A percentile compares a stretch with the other conserved stretches of the same genome.
These are phyloP conservation scores for Clarireedia homoeocarpa DNA, from an alignment of 2,329 filamentous ascomycete genomes.

Conservation along the genomic window DNA sequence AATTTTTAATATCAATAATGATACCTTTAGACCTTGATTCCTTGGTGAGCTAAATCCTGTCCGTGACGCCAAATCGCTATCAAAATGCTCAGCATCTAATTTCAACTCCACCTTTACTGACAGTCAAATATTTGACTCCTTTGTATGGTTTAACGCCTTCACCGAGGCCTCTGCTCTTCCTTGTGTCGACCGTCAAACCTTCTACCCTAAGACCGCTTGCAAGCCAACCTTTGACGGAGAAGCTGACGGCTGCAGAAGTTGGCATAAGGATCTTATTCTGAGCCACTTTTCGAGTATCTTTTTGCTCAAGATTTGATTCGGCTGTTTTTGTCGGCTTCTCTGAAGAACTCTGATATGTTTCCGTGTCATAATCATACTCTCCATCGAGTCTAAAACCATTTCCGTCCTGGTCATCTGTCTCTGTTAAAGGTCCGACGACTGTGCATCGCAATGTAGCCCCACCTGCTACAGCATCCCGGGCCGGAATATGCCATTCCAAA, in stretches of 20 bases:
- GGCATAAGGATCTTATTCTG: slow-evolving; percentile 75
- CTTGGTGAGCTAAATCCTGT: neutral
- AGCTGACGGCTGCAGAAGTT: slow-evolving; percentile 66
- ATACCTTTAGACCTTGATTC: neutral
- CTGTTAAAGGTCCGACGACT: slow-evolving; percentile 57
- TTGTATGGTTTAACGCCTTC: slow-evolving; percentile 93
- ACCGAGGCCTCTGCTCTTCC: slow-evolving; percentile 76
- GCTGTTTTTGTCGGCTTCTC: slow-evolving; percentile 7
- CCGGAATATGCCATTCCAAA: slow-evolving; percentile 76
- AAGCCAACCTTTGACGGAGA: slow-evolving; percentile 61
- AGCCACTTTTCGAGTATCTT: slow-evolving; percentile 49
- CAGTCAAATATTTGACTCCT: slow-evolving; percentile 92
- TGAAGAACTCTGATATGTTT: slow-evolving; percentile 45
- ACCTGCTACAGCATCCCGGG: slow-evolving; percentile 65
- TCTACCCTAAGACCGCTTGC: slow-evolving; percentile 61
- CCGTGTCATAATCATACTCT: slow-evolving; percentile 41
- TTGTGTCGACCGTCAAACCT: slow-evolving; percentile 60
- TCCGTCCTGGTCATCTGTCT: slow-evolving; percentile 39
- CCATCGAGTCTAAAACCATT: slow-evolving; percentile 30
- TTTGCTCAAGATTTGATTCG: slow-evolving; percentile 9
- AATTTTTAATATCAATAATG: neutral
- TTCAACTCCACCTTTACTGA: slow-evolving; percentile 58
- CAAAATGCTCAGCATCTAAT: slow-evolving; percentile 41
- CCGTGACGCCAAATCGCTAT: slow-evolving; percentile 3
- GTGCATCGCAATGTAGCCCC: slow-evolving; percentile 73